Conservation (phyloP, 805 yeast species). For the Kazachstania kunashirensis region DNA sequence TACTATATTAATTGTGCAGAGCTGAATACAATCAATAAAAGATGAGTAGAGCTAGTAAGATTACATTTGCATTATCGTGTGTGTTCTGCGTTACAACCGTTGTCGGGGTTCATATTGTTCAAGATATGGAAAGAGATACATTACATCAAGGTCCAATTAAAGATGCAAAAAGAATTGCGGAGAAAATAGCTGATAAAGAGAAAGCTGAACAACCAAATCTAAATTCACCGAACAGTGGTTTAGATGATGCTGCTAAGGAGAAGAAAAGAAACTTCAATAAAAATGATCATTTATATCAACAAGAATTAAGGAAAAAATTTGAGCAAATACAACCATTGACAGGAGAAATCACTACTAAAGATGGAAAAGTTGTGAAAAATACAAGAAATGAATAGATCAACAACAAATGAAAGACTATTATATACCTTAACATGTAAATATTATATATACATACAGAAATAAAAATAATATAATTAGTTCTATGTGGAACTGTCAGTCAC, state of each 20-base stretch:
- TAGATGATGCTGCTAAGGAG: conserved; percentile 27
- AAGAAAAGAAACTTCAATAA: conserved; percentile 44
- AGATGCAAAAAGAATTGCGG: conserved; percentile 58
- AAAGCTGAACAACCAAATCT: conserved; percentile 28
- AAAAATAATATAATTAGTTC: no score
- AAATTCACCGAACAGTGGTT: conserved; percentile 11
- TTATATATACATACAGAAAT: no score
- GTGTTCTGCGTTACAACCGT: conserved; percentile 50
- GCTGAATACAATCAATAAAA: background rate
- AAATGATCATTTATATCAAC: conserved; percentile 57
- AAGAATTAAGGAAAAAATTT: conserved; percentile 46
- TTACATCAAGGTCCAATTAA: conserved; percentile 77
- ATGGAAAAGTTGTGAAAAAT: conserved; percentile 23
- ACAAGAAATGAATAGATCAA: no score
- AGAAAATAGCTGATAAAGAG: conserved; percentile 24
- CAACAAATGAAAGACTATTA: no score
- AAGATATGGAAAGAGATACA: conserved; percentile 58
- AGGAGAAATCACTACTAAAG: conserved; percentile 39
- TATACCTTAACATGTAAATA: no score
- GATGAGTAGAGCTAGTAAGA: conserved; percentile 76
- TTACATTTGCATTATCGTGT: conserved; percentile 56
- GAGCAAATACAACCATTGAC: conserved; percentile 55
- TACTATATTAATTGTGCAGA: no score
- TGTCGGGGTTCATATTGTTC: conserved; percentile 60
- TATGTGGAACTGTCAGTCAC: no score